Base-by-base conservation (phyloP, 176 grass and related monocot species). In the Aegilops tauschii region DNA sequence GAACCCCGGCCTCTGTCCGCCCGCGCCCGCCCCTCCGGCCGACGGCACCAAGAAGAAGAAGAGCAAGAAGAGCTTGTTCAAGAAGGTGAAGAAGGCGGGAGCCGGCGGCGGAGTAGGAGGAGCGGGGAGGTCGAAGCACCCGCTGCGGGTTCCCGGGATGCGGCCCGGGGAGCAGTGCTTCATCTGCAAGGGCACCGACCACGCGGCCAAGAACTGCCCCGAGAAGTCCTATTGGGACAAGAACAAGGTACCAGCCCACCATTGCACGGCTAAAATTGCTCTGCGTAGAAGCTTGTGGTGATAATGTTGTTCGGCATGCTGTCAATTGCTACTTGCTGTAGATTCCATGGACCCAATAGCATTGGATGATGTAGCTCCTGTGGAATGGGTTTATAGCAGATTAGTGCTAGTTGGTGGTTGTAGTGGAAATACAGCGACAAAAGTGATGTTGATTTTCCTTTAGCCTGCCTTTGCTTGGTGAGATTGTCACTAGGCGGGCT, bases 101-200 rank as follows among this genome's bases (percentile, higher is more conserved):
- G 56, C 2, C 20, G 54, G 36, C n/a, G 69, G 73, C 84, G 76
- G 44, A 28, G 40, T 37, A 9, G 28, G 62, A 2, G 75, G 81
- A 82, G 59, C 74, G 32, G 62, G 82, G 21, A 83, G 90, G 80
- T 42, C 77, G 56, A 99, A 99, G 82, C 97, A 99, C 70, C 94
- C 92, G 6, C 80, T 96, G 32, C 78, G 96, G 59, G 88, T 98
- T 9, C 92, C 96, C 3, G 93, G 96, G 50, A 98, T 96, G 96
- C 93, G 96, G 4, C 93, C 96, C 2, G 93, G 96, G n/a, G 96
- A 98, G 32, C 86, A 92, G 86, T 98, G 96, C 96, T 99, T 96
- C 90, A 94, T 99, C 65, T 99, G 97, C 83, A 99, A 94, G 82
- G 88, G 90, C 74, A 87, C 77, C 13, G 92, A 96, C 21, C 97